Conservation (phyloP, 2,329 filamentous ascomycete species). For the Fusarium camptoceras region DNA sequence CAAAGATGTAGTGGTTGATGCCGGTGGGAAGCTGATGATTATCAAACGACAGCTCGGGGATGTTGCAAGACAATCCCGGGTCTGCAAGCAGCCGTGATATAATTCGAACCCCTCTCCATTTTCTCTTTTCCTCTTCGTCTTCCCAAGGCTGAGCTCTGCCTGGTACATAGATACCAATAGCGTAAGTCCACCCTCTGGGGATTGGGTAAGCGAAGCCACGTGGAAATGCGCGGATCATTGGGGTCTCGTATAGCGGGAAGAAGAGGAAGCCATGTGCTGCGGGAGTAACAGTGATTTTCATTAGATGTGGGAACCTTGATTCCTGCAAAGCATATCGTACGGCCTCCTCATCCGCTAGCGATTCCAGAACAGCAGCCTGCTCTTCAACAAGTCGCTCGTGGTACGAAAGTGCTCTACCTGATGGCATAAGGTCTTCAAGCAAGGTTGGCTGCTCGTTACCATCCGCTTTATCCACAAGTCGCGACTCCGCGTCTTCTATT, state of each 20-base stretch:
- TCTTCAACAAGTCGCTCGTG: background rate
- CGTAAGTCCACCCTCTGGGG: background rate
- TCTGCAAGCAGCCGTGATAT: background rate
- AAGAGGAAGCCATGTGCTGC: background rate
- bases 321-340: background rate
- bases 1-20: background rate
- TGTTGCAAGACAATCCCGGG: too few species aligned
- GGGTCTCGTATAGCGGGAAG: slow-evolving; percentile 6
- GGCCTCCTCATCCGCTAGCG: background rate
- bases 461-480: background rate
- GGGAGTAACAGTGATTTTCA: background rate
- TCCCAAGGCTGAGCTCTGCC: background rate
- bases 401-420: background rate
- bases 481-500: background rate
- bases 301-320: background rate
- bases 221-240: slow-evolving; percentile 19
- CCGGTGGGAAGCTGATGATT: background rate
- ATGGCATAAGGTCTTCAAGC: background rate
- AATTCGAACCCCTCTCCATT: background rate
- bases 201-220: slow-evolving; percentile 4
- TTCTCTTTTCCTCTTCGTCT: background rate
- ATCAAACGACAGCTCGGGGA: background rate
- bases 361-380: background rate
- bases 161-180: slow-evolving; percentile 1
- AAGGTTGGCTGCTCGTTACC: background rate